phyloP scores from a whole-genome alignment of 1,284 basidiomycete genomes.

The Cutaneotrichosporon cavernicola region DNA sequence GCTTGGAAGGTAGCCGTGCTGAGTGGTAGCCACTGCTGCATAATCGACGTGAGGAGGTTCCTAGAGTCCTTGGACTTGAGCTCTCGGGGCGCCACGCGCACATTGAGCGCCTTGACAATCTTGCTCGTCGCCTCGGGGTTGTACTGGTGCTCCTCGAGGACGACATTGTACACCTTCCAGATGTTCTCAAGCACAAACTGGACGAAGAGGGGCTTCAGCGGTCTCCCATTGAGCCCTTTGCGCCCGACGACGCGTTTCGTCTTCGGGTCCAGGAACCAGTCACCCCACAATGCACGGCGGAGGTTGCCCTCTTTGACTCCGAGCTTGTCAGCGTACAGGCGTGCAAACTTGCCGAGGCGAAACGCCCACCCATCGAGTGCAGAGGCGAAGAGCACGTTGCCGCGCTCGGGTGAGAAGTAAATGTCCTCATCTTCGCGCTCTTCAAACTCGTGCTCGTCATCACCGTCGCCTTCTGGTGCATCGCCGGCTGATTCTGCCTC shows the following conservation, averaged over 20 bases:
- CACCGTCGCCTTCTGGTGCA: conserved; percentile 28
- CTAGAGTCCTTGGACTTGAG: conserved; percentile 87
- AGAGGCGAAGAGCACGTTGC: conserved; percentile 95
- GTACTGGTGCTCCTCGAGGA: conserved; percentile 73
- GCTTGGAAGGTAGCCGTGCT: conserved; percentile 91
- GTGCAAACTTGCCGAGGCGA: conserved; percentile 87
- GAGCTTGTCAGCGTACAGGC: conserved; percentile 87
- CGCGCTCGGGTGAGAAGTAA: conserved; percentile 93
- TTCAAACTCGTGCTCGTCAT: conserved; percentile 62
- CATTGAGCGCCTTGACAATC: conserved; percentile 77
- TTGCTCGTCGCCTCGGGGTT: conserved; percentile 85
- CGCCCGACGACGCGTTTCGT: conserved; percentile 88
- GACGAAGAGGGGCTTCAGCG: conserved; percentile 94
- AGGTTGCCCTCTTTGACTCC: conserved; percentile 87
- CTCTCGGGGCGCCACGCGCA: conserved; percentile 86
- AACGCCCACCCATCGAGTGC: conserved; percentile 99
- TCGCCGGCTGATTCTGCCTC: conserved; percentile 56
- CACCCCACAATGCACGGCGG: conserved; percentile 90
- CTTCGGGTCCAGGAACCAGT: conserved; percentile 96
- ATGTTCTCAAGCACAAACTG: conserved; percentile 97
- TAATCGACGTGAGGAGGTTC: conserved; percentile 78
- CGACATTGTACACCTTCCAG: conserved; percentile 92
- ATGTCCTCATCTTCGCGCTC: conserved; percentile 97
- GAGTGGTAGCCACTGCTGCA: conserved; percentile 94
- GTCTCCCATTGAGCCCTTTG: conserved; percentile 78